Evolutionary conservation across 2,329 filamentous ascomycete genomes (phyloP).

Genomic region (Sclerotinia subarctica): DNA sequence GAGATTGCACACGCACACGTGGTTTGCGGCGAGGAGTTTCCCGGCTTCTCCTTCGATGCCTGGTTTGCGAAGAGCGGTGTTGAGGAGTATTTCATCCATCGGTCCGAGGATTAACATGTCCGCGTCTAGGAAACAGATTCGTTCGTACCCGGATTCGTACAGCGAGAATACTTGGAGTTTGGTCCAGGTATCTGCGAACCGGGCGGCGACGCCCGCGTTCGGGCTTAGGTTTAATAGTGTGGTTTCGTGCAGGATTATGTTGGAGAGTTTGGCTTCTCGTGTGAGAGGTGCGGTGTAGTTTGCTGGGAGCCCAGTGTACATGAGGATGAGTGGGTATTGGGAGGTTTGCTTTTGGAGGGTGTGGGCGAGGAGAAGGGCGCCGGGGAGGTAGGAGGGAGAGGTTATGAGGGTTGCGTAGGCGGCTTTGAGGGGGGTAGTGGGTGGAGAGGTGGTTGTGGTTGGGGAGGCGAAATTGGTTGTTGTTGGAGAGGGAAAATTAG

Average conservation of each 20-base stretch:
- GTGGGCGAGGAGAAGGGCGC: constrained; percentile 73
- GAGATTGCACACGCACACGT: constrained; percentile 83
- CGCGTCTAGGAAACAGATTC: constrained; percentile 77
- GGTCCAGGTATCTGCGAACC: constrained; percentile 85
- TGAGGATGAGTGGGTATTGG: constrained; percentile 67
- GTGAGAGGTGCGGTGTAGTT: constrained; percentile 44
- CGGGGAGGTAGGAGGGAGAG: constrained; percentile 72
- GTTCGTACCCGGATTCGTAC: constrained; percentile 58
- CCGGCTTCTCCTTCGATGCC: neutral
- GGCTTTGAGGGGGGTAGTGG: neutral
- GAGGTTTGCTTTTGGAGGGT: constrained; percentile 63
- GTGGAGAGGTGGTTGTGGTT: too few relatives aligned
- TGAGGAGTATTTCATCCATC: constrained; percentile 82
- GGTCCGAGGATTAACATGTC: constrained; percentile 80
- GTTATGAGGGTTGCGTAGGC: constrained; percentile 63
- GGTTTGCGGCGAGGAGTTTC: constrained; percentile 62
- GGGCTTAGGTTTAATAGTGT: neutral
- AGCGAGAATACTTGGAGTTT: constrained; percentile 73
- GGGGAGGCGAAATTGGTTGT: neutral
- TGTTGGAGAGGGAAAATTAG: neutral
- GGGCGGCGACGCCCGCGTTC: constrained; percentile 55
- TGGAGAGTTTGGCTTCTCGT: neutral
- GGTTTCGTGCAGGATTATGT: neutral
- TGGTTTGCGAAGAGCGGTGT: constrained; percentile 54
- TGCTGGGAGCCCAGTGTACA: constrained; percentile 47